A percentile compares a stretch with the other conserved stretches of the same genome.
phyloP scores from a whole-genome alignment of 306 rosid genomes.

The Dryas drummondii region DNA sequence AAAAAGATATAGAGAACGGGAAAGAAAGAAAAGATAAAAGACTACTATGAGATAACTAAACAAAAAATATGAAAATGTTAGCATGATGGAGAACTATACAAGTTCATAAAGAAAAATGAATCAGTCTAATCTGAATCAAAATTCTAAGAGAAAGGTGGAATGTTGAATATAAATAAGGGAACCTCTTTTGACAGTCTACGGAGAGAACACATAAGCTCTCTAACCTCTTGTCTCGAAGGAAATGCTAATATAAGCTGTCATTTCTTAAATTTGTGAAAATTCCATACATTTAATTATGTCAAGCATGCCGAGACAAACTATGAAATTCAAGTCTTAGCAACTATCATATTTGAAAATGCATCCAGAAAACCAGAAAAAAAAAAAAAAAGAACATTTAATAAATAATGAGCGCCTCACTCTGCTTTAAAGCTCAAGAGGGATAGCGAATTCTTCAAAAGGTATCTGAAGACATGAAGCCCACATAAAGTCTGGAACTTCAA shows the following conservation, averaged over 20 bases:
- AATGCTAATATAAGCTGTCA: neutral
- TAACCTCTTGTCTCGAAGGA: neutral
- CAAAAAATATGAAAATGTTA: neutral
- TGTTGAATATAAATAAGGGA: neutral
- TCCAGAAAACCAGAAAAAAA: neutral
- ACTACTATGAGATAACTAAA: neutral
- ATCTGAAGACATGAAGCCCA: neutral
- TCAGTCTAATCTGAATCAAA: neutral
- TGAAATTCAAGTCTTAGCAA: neutral
- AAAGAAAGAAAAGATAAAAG: neutral
- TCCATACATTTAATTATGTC: neutral
- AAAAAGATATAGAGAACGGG: neutral
- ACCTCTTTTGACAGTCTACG: neutral
- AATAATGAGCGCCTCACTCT: neutral
- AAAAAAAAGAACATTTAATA: neutral
- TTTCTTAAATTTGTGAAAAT: neutral
- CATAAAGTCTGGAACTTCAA: constrained; percentile 20
- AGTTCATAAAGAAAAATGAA: neutral
- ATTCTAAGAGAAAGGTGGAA: neutral
- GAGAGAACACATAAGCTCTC: neutral
- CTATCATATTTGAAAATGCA: neutral
- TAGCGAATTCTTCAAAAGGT: neutral
- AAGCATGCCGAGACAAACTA: neutral
- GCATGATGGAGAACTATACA: neutral
- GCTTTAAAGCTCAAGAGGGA: neutral